These are phyloP conservation scores for Diversispora eburnea DNA, from an alignment of 192 early-diverging fungal species.

Conservation along the genomic window DNA sequence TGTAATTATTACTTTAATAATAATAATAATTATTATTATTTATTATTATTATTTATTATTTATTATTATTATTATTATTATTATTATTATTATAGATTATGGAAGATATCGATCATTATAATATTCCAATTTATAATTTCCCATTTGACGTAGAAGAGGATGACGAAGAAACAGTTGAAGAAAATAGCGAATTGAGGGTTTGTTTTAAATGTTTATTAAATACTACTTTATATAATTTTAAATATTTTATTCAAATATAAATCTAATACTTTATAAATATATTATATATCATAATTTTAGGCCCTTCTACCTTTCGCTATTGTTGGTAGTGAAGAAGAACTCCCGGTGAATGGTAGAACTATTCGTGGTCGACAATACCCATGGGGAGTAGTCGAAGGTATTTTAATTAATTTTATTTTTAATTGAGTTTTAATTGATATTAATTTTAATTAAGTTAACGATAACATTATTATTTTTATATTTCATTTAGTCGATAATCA, in stretches of 20 bases:
- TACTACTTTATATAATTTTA: too few relatives aligned
- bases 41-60: background rate
- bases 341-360: conserved; percentile 77
- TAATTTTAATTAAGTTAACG: background rate
- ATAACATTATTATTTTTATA: background rate
- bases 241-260: too few relatives aligned
- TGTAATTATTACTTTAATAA: too few relatives aligned
- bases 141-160: conserved; percentile 94
- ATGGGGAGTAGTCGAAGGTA: conserved; percentile 88
- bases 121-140: conserved; percentile 98
- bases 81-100: conserved; percentile 58
- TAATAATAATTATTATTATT: background rate
- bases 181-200: conserved; percentile 89
- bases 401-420: background rate
- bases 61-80: background rate
- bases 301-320: conserved; percentile 90
- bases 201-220: background rate
- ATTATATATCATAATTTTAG: background rate
- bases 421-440: background rate
- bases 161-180: conserved; percentile 97
- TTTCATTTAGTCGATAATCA: conserved; percentile 79
- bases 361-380: conserved; percentile 92
- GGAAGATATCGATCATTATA: conserved; percentile 94
- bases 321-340: conserved; percentile 91
- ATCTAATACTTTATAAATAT: background rate